A percentile compares a stretch with the other conserved stretches of the same genome.
Conservation (phyloP, 768 basidiomycete species). For the Lyophyllum semitale region DNA sequence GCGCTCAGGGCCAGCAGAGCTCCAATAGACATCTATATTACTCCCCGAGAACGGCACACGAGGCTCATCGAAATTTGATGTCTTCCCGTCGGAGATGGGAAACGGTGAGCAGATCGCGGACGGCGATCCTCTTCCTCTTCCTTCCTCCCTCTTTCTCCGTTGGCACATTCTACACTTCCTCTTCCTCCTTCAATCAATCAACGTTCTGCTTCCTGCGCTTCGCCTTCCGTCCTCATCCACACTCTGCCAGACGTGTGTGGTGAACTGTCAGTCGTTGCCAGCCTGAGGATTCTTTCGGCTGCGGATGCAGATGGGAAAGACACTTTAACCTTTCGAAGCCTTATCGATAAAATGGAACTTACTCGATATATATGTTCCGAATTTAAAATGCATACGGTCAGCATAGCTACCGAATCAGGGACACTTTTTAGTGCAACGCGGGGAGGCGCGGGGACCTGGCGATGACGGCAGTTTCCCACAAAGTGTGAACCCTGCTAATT, state of each 20-base stretch:
- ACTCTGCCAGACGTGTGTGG: neutral
- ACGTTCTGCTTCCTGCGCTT: neutral
- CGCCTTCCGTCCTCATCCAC: constrained; percentile 9
- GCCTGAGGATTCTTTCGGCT: too few species aligned
- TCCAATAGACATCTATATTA: neutral
- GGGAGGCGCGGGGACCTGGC: constrained; percentile 5
- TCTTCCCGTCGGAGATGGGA: constrained; percentile 15
- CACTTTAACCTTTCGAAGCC: neutral
- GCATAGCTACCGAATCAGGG: constrained; percentile 1
- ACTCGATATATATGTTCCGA: constrained; percentile 9
- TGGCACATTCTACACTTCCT: too few species aligned
- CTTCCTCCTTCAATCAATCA: neutral
- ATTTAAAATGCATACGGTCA: neutral
- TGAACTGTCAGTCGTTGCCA: constrained; percentile 7
- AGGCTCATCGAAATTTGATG: constrained; percentile 16
- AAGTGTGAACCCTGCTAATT: neutral
- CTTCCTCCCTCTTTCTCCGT: neutral
- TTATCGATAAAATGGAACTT: constrained; percentile 7
- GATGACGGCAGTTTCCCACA: too few species aligned
- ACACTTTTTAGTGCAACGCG: neutral
- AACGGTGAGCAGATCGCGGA: constrained; percentile 5
- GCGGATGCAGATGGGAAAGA: neutral
- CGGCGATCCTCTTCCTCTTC: neutral
- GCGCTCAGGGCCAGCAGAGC: constrained; percentile 10
- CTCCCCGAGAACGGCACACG: neutral